phyloP scores from a whole-genome alignment of 495 filamentous ascomycete genomes.

The Sporormia fimetaria region DNA sequence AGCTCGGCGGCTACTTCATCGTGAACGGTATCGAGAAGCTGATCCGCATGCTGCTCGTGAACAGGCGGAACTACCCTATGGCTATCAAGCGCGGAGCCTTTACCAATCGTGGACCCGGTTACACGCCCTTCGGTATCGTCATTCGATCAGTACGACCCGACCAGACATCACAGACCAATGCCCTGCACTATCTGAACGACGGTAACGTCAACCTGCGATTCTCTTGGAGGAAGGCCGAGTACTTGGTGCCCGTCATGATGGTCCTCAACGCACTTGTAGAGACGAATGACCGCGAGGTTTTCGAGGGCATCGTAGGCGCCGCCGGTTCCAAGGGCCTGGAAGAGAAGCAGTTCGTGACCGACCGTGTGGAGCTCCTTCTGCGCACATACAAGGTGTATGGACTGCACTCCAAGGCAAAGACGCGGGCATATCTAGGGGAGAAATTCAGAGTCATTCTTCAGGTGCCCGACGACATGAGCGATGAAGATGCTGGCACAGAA shows the following conservation, averaged over 20 bases:
- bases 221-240: conserved; percentile 96
- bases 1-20: conserved; percentile 87
- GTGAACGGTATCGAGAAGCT: conserved; percentile 95
- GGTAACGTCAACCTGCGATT: conserved; percentile 95
- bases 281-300: conserved; percentile 93
- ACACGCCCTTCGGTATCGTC: conserved; percentile 81
- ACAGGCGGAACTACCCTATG: conserved; percentile 84
- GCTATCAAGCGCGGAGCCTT: conserved; percentile 86
- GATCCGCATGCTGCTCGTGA: conserved; percentile 81
- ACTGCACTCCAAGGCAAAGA: conserved; percentile 64
- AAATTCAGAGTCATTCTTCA: conserved; percentile 81
- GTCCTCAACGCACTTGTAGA: conserved; percentile 88
- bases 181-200: conserved; percentile 87
- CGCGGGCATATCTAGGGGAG: conserved; percentile 70
- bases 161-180: conserved; percentile 94
- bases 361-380: conserved; percentile 82
- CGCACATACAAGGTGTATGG: conserved; percentile 86
- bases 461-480: conserved; percentile 63
- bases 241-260: conserved; percentile 89
- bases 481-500: conserved; percentile 80
- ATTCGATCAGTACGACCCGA: conserved; percentile 86
- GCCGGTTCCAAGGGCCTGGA: conserved; percentile 57
- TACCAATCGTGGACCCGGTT: conserved; percentile 66
- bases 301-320: conserved; percentile 70
- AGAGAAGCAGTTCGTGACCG: conserved; percentile 83